Percentiles rank a stretch among this genome's conserved stretches.
Conservation (phyloP, 805 yeast genomes). For the Yarrowia sp. region DNA sequence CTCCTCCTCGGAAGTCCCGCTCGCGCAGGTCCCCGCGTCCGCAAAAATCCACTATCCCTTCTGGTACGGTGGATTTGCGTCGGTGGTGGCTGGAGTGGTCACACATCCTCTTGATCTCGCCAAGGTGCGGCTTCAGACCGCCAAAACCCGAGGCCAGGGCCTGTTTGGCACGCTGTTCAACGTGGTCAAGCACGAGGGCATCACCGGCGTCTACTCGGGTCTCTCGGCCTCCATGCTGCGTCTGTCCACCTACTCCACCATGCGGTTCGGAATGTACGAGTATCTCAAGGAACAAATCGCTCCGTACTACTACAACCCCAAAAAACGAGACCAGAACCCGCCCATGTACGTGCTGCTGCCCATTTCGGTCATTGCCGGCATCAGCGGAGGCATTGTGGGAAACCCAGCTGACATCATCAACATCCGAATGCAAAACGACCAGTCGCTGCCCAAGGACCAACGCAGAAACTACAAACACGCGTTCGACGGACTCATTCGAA, state of each 20-base stretch:
- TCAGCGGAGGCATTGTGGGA: slow-evolving; percentile 83
- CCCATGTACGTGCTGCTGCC: slow-evolving; percentile 69
- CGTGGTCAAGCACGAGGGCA: slow-evolving; percentile 67
- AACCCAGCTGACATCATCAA: slow-evolving; percentile 89
- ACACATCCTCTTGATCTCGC: slow-evolving; percentile 86
- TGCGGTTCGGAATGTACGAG: slow-evolving; percentile 88
- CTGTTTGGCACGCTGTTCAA: slow-evolving; percentile 66
- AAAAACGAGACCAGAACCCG: slow-evolving; percentile 54
- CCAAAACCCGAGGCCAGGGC: slow-evolving; percentile 64
- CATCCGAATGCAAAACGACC: slow-evolving; percentile 90
- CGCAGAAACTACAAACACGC: slow-evolving; percentile 81
- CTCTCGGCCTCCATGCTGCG: slow-evolving; percentile 80
- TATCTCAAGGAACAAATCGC: slow-evolving; percentile 63
- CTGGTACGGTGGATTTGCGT: slow-evolving; percentile 56
- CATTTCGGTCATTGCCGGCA: slow-evolving; percentile 85
- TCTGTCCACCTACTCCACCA: slow-evolving; percentile 87
- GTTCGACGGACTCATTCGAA: slow-evolving; percentile 71
- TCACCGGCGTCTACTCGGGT: slow-evolving; percentile 76
- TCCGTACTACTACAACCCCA: slow-evolving; percentile 35
- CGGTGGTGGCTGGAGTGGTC: slow-evolving; percentile 52
- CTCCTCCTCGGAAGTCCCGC: neutral
- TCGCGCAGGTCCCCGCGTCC: neutral
- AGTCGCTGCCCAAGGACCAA: slow-evolving; percentile 65
- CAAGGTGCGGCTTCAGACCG: slow-evolving; percentile 85
- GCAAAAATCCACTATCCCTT: slow-evolving; percentile 43